Base-by-base conservation (phyloP, 169 alveolate genomes). In the Perkinsus olseni region DNA sequence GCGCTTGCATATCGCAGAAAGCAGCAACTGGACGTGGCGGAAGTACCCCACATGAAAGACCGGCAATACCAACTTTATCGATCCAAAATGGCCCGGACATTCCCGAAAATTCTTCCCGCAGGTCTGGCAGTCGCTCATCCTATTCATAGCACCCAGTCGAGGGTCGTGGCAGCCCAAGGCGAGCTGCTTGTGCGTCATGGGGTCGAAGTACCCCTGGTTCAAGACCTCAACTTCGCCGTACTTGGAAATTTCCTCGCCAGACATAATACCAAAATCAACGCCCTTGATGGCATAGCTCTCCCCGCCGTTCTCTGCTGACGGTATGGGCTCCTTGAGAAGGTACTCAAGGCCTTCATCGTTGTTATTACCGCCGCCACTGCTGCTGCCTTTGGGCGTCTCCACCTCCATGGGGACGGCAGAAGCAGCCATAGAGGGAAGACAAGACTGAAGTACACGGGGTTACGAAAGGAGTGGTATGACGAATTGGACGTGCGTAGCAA, bases 11-110 rank as follows among this genome's bases (percentile, higher is more conserved):
- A 98, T 97, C 50, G 98, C 96, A 93, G 97, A 95, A 45, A 99
- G 94, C 36, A 98, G 97, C 92, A 97, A 98, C 28, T 98, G 96
- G 20, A 96, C 95, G 95, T 98, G 99, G 96, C 98, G 98, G 95
- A 98, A 98, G 96, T 97, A 99, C 0, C 99, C 99, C 3, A 98
- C 96, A 95, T 99, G 99, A 95, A 98, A 99, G 31, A 99, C 99
- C 36, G 99, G 99, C 93, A 98, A 95, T 93, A 97, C 98, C 93
- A 99, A 96, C 92, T 97, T 97, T 50, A 99, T 96, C 92, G 31
- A 94, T 10, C 99, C 99, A 97, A 98, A 98, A 94, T 99, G 99
- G 17, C 99, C 99, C 38, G 99, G 99, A 96, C 99, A 99, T 92
- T 97, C 97, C 50, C 94, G 96, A 82, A 97, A 92, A 92, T 95